phyloP scores from a whole-genome alignment of 2,329 filamentous ascomycete genomes.

The Fusarium lateritium region DNA sequence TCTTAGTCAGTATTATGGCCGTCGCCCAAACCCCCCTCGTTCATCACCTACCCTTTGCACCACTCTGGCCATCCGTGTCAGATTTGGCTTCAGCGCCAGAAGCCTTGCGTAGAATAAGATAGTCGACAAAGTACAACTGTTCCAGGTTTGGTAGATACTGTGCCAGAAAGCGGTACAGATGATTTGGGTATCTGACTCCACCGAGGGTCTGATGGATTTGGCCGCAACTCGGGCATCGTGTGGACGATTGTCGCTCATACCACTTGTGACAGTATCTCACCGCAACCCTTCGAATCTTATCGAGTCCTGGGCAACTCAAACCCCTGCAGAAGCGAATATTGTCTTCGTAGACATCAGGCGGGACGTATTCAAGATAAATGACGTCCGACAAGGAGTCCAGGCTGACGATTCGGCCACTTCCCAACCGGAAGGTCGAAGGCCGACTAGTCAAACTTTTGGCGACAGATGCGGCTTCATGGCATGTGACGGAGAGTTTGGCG shows the following conservation, averaged over 20 bases:
- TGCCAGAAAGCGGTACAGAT: conserved; percentile 62
- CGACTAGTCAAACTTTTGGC: conserved; percentile 41
- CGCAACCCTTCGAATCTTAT: conserved; percentile 57
- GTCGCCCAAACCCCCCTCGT: neutral
- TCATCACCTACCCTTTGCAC: conserved; percentile 20
- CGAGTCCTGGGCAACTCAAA: conserved; percentile 50
- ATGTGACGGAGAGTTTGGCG: conserved; percentile 47
- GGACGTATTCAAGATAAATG: conserved; percentile 56
- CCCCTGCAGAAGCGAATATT: conserved; percentile 48
- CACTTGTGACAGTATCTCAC: conserved; percentile 61
- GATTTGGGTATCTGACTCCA: conserved; percentile 54
- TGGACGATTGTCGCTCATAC: conserved; percentile 50
- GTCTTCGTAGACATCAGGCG: conserved; percentile 47
- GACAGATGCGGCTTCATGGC: conserved; percentile 47
- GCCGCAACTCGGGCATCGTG: conserved; percentile 55
- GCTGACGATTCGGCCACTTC: conserved; percentile 49
- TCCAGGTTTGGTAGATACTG: conserved; percentile 60
- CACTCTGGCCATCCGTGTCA: neutral
- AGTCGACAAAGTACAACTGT: conserved; percentile 62
- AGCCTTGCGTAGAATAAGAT: conserved; percentile 55
- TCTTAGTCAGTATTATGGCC: conserved; percentile 17
- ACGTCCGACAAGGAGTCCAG: conserved; percentile 52
- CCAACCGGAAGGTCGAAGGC: conserved; percentile 45
- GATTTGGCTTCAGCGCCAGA: neutral
- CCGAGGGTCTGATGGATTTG: conserved; percentile 48